Evolutionary conservation across 768 basidiomycete species (phyloP).

Genomic region (Boletus reticulatus): DNA sequence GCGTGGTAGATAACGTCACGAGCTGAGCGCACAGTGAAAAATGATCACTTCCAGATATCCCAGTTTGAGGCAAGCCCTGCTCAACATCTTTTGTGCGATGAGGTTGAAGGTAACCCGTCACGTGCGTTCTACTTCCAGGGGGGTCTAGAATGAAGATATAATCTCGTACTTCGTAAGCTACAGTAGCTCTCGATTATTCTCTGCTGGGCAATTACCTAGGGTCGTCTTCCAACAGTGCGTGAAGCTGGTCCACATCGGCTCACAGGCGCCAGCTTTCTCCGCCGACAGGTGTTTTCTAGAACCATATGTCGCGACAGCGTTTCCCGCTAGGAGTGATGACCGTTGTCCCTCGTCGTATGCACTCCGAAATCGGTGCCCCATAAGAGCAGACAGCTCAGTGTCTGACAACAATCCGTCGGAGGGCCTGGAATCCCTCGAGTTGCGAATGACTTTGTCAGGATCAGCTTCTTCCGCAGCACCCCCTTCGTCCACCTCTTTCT

Average conservation of each 20-base stretch:
- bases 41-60: constrained; percentile 86
- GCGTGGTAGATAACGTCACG: constrained; percentile 12
- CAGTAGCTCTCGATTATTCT: background rate
- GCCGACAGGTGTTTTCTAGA: constrained; percentile 40
- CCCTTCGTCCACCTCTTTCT: constrained; percentile 31
- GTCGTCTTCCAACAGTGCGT: constrained; percentile 85
- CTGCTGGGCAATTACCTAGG: constrained; percentile 49
- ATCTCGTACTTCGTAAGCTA: constrained; percentile 46
- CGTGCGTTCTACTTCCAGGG: constrained; percentile 26
- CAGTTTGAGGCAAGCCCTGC: constrained; percentile 75
- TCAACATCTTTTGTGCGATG: constrained; percentile 57
- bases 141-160: constrained; percentile 82
- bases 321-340: constrained; percentile 10
- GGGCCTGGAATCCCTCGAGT: constrained; percentile 57
- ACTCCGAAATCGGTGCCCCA: constrained; percentile 49
- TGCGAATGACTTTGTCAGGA: constrained; percentile 71
- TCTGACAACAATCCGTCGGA: constrained; percentile 70
- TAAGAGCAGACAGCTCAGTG: constrained; percentile 50
- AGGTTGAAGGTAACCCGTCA: constrained; percentile 60
- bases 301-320: constrained; percentile 46
- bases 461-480: constrained; percentile 44
- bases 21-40: constrained; percentile 74
- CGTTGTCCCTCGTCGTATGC: constrained; percentile 61
- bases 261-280: constrained; percentile 53
- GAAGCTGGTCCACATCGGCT: constrained; percentile 87